These are phyloP conservation scores for Rhodosporidiobolus odoratus DNA, from an alignment of 768 basidiomycete genomes.

Conservation along the genomic window DNA sequence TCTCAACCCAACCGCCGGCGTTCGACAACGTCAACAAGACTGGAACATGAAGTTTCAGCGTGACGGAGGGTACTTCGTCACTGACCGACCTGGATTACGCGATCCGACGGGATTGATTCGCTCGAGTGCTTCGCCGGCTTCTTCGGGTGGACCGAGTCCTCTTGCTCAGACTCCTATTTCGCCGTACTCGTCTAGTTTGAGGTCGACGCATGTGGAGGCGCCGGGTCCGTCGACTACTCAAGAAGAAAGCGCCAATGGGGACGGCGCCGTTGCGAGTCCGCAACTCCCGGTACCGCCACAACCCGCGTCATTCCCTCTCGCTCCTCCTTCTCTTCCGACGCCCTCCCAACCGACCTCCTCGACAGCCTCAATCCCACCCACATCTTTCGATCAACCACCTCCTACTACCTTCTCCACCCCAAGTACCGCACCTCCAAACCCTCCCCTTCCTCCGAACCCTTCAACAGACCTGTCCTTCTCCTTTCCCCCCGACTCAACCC, in stretches of 20 bases:
- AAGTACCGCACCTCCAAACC: background rate
- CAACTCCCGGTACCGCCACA: background rate
- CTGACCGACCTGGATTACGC: slow-evolving; percentile 17
- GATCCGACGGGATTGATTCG: slow-evolving; percentile 23
- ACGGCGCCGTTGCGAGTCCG: background rate
- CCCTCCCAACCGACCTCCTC: background rate
- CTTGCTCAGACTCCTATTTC: background rate
- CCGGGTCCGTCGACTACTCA: background rate
- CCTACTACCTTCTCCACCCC: background rate
- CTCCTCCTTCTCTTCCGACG: background rate
- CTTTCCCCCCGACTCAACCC: slow-evolving; percentile 23
- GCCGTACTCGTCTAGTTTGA: slow-evolving; percentile 27
- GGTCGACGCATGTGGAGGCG: slow-evolving; percentile 29
- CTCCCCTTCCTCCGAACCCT: slow-evolving; percentile 7
- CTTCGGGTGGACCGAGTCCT: background rate
- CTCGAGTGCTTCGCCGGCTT: slow-evolving; percentile 10
- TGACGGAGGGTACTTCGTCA: slow-evolving; percentile 32
- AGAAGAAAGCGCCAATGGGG: background rate
- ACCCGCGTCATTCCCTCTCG: background rate
- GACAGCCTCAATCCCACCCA: background rate
- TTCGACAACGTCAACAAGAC: slow-evolving; percentile 37
- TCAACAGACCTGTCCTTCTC: slow-evolving; percentile 31
- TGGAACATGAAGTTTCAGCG: slow-evolving; percentile 31
- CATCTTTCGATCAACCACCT: background rate
- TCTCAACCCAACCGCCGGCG: slow-evolving; percentile 37